Evolutionary conservation across 164 flowering plant genomes (phyloP), one percentile per base, ranked within the genome.

Genomic region (Magnolia officinalis): DNA sequence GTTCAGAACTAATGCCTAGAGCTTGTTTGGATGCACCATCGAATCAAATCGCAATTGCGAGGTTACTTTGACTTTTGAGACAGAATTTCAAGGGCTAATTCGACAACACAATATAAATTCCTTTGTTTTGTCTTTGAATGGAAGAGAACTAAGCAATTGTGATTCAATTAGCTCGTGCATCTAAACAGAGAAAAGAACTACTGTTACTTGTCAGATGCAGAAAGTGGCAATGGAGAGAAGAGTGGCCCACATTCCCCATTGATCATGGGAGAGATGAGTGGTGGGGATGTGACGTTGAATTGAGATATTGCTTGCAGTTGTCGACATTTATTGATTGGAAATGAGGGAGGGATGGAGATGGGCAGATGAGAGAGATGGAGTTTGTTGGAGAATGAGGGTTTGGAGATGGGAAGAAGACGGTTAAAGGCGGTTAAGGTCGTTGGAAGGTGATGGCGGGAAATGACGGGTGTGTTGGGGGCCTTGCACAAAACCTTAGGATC

Each of bases 241-340:
- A 65, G 89, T 90, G 37, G 98, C 87, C 97, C 98, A 93, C 59
- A 81, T 92, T 72, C 98, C 98, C 98, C 98, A 93, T 58, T 90
- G 91, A 67, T 93, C 98, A 1, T 85, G 81, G 1, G 45, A 37
- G 90, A 52, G 93, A 37, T 37, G 89, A 70, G 92, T 83, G 69
- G 97, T 67, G 49, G 45, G 3, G 50, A 45, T 37, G 73, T n/a
- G 21, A 71, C 9, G 58, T 21, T 71, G 73, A 71, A 50, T 10
- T n/a, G 61, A 8, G 73, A 37, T 37, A 37, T 37, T 0, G 5
- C 5, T 37, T 37, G 45, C 49, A 31, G n/a, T 6, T 29, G 49
- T 37, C 45, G 31, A 10, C 55, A 1, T 64, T 19, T 2, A 19
- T 8, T 16, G n/a, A n/a, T 64, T 64, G 67, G 61, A 16, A 55